Percentiles rank a stretch among this genome's conserved stretches.
Conservation (phyloP, 1,139 yeast species). For the Hanseniaspora gamundiae region DNA sequence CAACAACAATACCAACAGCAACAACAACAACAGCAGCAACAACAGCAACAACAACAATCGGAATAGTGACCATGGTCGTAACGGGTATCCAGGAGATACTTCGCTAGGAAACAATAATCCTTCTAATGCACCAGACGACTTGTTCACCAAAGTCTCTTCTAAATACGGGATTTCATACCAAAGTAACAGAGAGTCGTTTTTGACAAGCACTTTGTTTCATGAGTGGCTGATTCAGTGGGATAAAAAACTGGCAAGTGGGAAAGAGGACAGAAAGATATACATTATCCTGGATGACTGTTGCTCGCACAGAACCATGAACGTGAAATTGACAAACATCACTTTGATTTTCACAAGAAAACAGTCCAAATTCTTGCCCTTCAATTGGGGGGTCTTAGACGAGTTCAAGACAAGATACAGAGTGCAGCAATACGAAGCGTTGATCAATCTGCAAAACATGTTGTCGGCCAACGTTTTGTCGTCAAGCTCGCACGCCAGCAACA, state of each 20-base stretch:
- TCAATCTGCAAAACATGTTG: constrained; percentile 24
- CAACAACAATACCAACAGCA: no score
- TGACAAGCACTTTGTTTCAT: constrained; percentile 53
- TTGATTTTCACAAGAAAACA: constrained; percentile 30
- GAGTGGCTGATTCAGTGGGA: constrained; percentile 50
- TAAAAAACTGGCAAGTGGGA: constrained; percentile 33
- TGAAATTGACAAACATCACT: constrained; percentile 41
- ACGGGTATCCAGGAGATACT: neutral
- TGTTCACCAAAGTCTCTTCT: constrained; percentile 32
- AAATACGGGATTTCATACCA: constrained; percentile 44
- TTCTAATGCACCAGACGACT: constrained; percentile 13
- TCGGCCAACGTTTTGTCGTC: constrained; percentile 15
- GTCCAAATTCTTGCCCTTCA: constrained; percentile 44
- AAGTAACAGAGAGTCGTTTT: constrained; percentile 51
- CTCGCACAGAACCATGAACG: constrained; percentile 47
- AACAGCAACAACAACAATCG: no score
- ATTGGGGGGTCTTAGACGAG: constrained; percentile 54
- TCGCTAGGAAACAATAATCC: constrained; percentile 10
- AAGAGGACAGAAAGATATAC: constrained; percentile 37
- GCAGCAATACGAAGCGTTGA: constrained; percentile 45
- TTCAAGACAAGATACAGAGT: constrained; percentile 46
- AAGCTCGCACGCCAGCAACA: constrained; percentile 9
- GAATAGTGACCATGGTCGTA: neutral
- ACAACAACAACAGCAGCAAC: neutral
- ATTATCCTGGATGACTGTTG: constrained; percentile 51